Evolutionary conservation across 495 filamentous ascomycete genomes (phyloP).

Genomic region (Letharia lupina): DNA sequence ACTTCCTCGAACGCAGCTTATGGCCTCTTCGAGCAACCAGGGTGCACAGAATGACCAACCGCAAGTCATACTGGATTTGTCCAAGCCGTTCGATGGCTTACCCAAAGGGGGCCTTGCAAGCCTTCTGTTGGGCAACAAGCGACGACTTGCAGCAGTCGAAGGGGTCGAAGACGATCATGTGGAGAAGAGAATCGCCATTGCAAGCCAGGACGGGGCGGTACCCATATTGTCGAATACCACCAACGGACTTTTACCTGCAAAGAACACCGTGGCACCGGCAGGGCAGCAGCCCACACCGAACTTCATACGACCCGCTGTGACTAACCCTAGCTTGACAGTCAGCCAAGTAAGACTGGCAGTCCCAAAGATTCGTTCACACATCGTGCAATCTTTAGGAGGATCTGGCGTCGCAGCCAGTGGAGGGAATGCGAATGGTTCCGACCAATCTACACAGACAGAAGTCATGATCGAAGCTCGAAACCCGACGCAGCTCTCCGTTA

Average conservation of each 20-base stretch:
- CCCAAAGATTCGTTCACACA: constrained; percentile 74
- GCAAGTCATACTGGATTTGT: constrained; percentile 80
- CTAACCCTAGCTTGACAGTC: constrained; percentile 67
- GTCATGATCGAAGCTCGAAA: constrained; percentile 61
- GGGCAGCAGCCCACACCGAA: constrained; percentile 70
- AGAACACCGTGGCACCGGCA: constrained; percentile 40
- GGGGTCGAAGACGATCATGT: constrained; percentile 59
- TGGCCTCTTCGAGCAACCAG: constrained; percentile 58
- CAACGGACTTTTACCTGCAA: constrained; percentile 66
- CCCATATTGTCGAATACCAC: constrained; percentile 66
- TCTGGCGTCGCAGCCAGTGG: constrained; percentile 22
- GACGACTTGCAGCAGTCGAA: constrained; percentile 61
- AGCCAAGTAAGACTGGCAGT: constrained; percentile 86
- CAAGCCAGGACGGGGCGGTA: constrained; percentile 55
- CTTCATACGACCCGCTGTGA: constrained; percentile 78
- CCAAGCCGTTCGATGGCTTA: constrained; percentile 88
- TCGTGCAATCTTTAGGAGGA: constrained; percentile 57
- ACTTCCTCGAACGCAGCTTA: constrained; percentile 73
- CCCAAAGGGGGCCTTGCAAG: constrained; percentile 81
- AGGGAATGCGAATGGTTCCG: constrained; percentile 27
- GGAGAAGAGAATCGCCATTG: constrained; percentile 51
- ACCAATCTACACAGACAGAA: constrained; percentile 39
- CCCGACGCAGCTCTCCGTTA: constrained; percentile 48
- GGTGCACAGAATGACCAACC: constrained; percentile 59
- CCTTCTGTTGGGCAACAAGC: constrained; percentile 86